These are phyloP conservation scores for Lanmaoa pseudosensibilis DNA, from an alignment of 768 basidiomycete species.

Conservation along the genomic window DNA sequence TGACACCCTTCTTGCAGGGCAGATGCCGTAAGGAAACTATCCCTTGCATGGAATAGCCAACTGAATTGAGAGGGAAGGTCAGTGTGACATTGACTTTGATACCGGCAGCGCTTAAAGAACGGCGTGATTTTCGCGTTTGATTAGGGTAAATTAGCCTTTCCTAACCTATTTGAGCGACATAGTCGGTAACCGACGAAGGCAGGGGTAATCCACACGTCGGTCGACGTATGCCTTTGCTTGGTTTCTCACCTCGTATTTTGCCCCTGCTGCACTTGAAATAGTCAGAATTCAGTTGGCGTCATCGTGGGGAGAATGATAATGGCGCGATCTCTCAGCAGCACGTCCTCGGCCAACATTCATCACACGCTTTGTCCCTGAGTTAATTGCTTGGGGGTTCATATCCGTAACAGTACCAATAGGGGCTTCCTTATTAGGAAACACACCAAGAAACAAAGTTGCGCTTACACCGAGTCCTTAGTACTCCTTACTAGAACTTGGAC, in stretches of 20 bases:
- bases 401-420: not conserved
- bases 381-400: not conserved
- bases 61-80: not conserved
- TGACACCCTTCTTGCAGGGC: not conserved
- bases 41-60: not conserved
- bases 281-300: not conserved
- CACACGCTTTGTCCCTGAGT: not conserved
- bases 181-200: not conserved
- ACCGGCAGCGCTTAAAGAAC: too few species aligned
- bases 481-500: not conserved
- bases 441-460: not conserved
- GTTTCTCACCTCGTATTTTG: not conserved
- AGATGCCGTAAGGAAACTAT: not conserved
- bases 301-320: not conserved
- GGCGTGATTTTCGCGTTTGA: not conserved
- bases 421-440: not conserved
- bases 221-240: not conserved
- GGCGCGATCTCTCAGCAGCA: not conserved
- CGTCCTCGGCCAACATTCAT: not conserved
- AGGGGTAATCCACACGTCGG: not conserved
- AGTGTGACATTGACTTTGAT: not conserved
- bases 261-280: not conserved
- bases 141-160: not conserved
- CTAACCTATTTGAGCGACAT: not conserved
- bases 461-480: conserved; percentile 3